These are phyloP conservation scores for Nannizziopsis arthrosporioides DNA, from an alignment of 2,329 filamentous ascomycete species.

Conservation along the genomic window DNA sequence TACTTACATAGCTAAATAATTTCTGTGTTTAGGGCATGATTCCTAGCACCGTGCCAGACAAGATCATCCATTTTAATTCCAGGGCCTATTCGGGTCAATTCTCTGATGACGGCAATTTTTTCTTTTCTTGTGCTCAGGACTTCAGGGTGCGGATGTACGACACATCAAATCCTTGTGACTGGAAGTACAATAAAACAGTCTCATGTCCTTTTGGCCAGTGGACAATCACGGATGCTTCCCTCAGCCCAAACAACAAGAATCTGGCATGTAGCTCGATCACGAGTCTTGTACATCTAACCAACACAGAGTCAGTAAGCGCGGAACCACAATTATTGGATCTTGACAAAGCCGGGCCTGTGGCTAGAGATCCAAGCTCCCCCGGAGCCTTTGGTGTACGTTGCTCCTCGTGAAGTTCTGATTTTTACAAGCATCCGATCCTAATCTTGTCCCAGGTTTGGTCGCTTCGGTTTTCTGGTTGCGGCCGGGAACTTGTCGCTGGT, in stretches of 20 bases:
- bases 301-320: slow-evolving; percentile 75
- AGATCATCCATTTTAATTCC: slow-evolving; percentile 74
- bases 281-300: slow-evolving; percentile 69
- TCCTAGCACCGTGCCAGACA: slow-evolving; percentile 65
- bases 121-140: slow-evolving; percentile 83
- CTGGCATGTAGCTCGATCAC: slow-evolving; percentile 86
- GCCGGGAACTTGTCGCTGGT: slow-evolving; percentile 78
- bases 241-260: slow-evolving; percentile 85
- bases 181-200: slow-evolving; percentile 90
- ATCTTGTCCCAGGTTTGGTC: slow-evolving; percentile 58
- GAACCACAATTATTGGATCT: slow-evolving; percentile 69
- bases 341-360: slow-evolving; percentile 35
- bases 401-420: background rate
- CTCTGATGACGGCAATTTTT: slow-evolving; percentile 93
- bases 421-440: background rate
- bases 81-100: slow-evolving; percentile 94
- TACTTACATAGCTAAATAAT: background rate
- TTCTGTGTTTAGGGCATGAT: slow-evolving; percentile 51
- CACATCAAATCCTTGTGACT: slow-evolving; percentile 86
- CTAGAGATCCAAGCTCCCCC: slow-evolving; percentile 22
- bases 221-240: slow-evolving; percentile 87
- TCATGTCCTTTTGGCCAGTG: slow-evolving; percentile 77
- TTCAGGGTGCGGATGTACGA: slow-evolving; percentile 96
- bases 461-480: slow-evolving; percentile 83
- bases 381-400: slow-evolving; percentile 34